Conservation (phyloP, 2,329 filamentous ascomycete genomes). For the Tolypocladium cylindrosporum region DNA sequence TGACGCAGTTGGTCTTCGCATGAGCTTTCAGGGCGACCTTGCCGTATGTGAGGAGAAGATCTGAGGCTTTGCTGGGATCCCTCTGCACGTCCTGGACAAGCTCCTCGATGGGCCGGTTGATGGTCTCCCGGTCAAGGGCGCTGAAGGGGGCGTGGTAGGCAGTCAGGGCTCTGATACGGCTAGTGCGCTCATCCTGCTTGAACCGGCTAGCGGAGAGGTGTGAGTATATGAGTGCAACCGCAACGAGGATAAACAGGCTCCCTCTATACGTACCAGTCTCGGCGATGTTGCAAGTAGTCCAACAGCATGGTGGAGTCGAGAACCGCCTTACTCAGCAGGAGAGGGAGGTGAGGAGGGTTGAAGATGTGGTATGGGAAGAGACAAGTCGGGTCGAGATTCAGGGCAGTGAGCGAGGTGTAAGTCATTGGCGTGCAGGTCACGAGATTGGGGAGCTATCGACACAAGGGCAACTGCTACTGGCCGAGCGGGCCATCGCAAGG, state of each 20-base stretch:
- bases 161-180: constrained; percentile 57
- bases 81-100: constrained; percentile 71
- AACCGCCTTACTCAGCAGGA: background rate
- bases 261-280: constrained; percentile 47
- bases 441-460: constrained; percentile 1
- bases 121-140: constrained; percentile 51
- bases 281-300: constrained; percentile 59
- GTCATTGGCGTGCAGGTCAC: constrained; percentile 5
- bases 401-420: constrained; percentile 1
- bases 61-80: constrained; percentile 52
- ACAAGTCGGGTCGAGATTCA: background rate
- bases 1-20: constrained; percentile 78
- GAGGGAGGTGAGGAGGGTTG: background rate
- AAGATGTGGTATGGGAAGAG: background rate
- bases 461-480: background rate
- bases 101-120: constrained; percentile 65
- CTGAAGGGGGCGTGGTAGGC: constrained; percentile 59
- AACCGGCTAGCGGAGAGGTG: constrained; percentile 44
- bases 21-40: constrained; percentile 81
- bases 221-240: background rate
- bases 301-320: constrained; percentile 24
- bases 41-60: constrained; percentile 76
- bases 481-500: background rate
- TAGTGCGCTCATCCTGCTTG: constrained; percentile 68
- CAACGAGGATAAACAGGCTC: background rate